Evolutionary conservation across 495 filamentous ascomycete species (phyloP), one percentile per base, ranked within the genome.

Genomic region (Recurvomyces mirabilis): DNA sequence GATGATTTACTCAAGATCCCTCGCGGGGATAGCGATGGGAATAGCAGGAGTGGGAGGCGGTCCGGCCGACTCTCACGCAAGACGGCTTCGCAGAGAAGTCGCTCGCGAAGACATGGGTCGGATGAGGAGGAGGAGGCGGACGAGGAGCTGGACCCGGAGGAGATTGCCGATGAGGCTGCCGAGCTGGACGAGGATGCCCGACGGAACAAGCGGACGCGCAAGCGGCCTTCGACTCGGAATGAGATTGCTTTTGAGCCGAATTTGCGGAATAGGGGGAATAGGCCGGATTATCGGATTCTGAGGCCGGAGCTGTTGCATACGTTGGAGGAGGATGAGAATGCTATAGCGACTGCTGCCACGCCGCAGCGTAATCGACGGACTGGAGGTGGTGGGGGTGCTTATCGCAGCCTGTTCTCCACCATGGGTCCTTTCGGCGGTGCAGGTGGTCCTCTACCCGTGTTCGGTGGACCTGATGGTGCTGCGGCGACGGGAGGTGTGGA

Each of bases 391-490:
- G 60, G 67, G 24, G 59, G 59, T 28, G 28, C 20, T 4, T 88
- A 84, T 43, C 79, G 82, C 47, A 80, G 70, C 45, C 70, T 95
- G 9, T 89, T 89, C 56, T 81, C 84, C 17, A 93, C 84, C 3
- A 79, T 75, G 59, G 91, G 93, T 10, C 89, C 93, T 0, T 94
- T 98, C 64, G 91, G 91, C 50, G 91, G 91, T 36, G 75, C 75
- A 21, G 77, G 76, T 37, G 82, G 84, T 7, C 51, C 73, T 35
- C 67, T 76, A 15, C 72, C 87, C 7, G 69, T 93, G 15, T 74
- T 93, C 53, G 83, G 75, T 42, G 81, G 79, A 4, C 81, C 82
- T n/a, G 84, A 78, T 57, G 84, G 79, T 23, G 75, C 75, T 51
- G 78, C 67, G n/a, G 80, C 85, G 6, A 73, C 75, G 34, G 86